Conservation (phyloP, 2,329 filamentous ascomycete genomes). For the Clonostachys byssicola region DNA sequence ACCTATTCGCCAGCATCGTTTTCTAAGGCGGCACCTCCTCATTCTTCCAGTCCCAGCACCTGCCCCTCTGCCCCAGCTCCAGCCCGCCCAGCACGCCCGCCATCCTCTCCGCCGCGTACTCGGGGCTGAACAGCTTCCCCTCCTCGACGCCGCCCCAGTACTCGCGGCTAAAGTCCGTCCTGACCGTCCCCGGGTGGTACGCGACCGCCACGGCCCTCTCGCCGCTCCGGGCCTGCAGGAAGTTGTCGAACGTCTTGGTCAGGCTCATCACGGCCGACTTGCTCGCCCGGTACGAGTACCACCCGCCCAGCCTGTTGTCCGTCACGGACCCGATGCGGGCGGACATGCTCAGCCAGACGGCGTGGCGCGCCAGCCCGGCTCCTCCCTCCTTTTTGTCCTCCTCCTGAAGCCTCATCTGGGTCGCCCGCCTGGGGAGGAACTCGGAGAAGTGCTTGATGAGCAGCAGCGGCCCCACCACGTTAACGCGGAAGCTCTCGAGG, state of each 20-base stretch:
- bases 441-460: constrained; percentile 71
- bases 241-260: constrained; percentile 67
- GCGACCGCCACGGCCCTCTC: constrained; percentile 63
- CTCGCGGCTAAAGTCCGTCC: constrained; percentile 66
- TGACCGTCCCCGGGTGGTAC: constrained; percentile 79
- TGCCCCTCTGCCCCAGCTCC: constrained; percentile 48
- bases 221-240: constrained; percentile 51
- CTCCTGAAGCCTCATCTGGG: constrained; percentile 15
- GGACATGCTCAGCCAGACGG: constrained; percentile 71
- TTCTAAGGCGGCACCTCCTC: constrained; percentile 54
- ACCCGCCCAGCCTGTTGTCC: constrained; percentile 72
- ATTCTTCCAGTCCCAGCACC: constrained; percentile 67
- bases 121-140: constrained; percentile 60
- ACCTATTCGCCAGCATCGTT: too few species aligned
- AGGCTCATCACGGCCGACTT: constrained; percentile 73
- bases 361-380: constrained; percentile 39
- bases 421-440: constrained; percentile 61
- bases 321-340: constrained; percentile 72
- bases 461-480: constrained; percentile 70
- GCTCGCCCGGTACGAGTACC: constrained; percentile 76
- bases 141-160: constrained; percentile 65
- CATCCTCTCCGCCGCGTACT: constrained; percentile 63
- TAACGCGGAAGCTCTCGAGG: constrained; percentile 68
- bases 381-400: constrained; percentile 7
- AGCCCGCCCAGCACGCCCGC: constrained; percentile 52